Evolutionary conservation across 768 basidiomycete genomes (phyloP), one percentile per base, ranked within the genome.

Genomic region (Termitomyces sp.): DNA sequence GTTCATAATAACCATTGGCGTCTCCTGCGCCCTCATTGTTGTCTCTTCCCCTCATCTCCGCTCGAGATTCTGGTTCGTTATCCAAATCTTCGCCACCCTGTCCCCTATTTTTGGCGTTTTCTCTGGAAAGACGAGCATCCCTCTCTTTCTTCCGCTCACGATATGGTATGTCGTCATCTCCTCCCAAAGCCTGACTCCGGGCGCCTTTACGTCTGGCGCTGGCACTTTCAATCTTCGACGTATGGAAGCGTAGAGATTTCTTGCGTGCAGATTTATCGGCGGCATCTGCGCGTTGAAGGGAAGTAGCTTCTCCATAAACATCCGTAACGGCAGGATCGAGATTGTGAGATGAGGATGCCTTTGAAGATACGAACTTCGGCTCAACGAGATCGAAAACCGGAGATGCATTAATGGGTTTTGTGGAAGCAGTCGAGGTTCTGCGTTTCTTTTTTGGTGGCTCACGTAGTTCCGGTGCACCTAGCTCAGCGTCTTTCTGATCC

Each of bases 141-240:
- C 76, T 79, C 58, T 84, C 83, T 68, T 82, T 86, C 72, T 78
- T 79, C 50, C 87, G 76, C 66, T 92, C 90, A 45, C 85, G 81
- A 66, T 95, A 92, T 18, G 97, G 97, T 48, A 98, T 78, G 67
- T 99, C 97, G 65, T 98, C 96, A 68, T 99, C 97, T 18, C 97
- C 97, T 32, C 91, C 89, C 53, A 85, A 69, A 5, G 88, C 84
- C 26, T 79, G 81, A 60, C 74, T 79, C 57, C 91, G 78, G 6
- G 92, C 93, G 30, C 83, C 84, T 56, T 85, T 82, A 54, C 95
- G 81, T 59, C 90, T 79, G 11, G 87, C 84, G 54, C 85, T 82
- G 6, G 92, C 83, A 57, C 86, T 86, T 67, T 92, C 92, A 65
- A 99, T 95, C 68, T 88, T 90, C 54, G 91, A 83, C 5, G 93